Base-by-base conservation (phyloP, 768 basidiomycete species). In the Lentinula guzmanii region DNA sequence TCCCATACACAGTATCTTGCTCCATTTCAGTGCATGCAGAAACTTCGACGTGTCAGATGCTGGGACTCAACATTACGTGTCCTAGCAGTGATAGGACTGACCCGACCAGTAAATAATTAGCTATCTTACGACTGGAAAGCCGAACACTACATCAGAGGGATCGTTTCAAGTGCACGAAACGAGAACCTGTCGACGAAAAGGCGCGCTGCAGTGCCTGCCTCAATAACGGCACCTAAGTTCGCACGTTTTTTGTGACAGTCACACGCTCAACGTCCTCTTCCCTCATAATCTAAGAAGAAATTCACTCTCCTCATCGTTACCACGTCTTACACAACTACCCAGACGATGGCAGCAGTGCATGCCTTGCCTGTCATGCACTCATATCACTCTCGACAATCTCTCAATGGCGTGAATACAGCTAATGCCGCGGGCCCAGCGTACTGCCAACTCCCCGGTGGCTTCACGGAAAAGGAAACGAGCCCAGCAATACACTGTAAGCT, bases 401-500 rank as follows among this genome's bases (percentile, higher is more conserved):
- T 85, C 69, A 79, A 81, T 70, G 76, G 74, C 60, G 34, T 66
- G 31, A 76, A 76, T 70, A 64, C 71, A 61, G 72, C 66, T 67
- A 78, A 73, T 65, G 72, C 79, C 63, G 70, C 70, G 69, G 80
- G 69, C 83, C 86, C 70, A 86, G 86, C 68, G 81, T 82, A 67
- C 83, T 89, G 75, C 82, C 85, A 61, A 89, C 89, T 46, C 87
- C 90, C 84, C 88, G 50, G 77, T 88, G 65, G 76, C 83, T 52
- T 84, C 86, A 65, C 86, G 90, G 79, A 92, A 92, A 76, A 86
- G 91, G 66, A 92, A 92, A 78, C 85, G 90, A 71, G 81, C 86
- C 34, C 86, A 88, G 68, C 88, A 90, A 68, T 90, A 82, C 72
- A 88, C 86, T 24, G 87, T 93, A 74, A 88, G 83, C 77, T 93